These are phyloP conservation scores for Yamadazyma kitorensis DNA, from an alignment of 805 yeast species.

Conservation along the genomic window DNA sequence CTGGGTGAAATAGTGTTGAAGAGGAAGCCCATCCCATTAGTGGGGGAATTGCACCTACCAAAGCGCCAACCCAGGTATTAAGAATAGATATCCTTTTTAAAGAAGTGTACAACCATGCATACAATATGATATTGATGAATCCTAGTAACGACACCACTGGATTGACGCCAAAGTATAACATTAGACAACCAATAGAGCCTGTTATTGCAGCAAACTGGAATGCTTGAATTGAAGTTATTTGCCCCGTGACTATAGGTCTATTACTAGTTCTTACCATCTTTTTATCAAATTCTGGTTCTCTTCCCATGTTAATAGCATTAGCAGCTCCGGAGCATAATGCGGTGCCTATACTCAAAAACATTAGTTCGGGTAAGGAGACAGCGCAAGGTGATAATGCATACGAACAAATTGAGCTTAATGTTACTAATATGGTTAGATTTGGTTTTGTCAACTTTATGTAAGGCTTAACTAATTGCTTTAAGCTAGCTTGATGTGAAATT, in stretches of 20 bases:
- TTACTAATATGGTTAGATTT: conserved; percentile 79
- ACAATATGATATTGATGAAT: conserved; percentile 70
- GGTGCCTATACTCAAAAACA: conserved; percentile 80
- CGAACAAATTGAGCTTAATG: conserved; percentile 87
- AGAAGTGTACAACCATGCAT: conserved; percentile 90
- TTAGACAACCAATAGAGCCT: conserved; percentile 67
- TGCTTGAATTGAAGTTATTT: conserved; percentile 73
- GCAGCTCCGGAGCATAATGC: conserved; percentile 90
- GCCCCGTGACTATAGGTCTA: conserved; percentile 87
- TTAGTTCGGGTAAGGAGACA: conserved; percentile 66
- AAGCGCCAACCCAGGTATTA: conserved; percentile 98
- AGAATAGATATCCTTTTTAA: conserved; percentile 79
- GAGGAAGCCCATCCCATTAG: conserved; percentile 98
- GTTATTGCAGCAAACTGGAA: conserved; percentile 71
- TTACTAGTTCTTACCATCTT: conserved; percentile 84
- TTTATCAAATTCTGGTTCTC: conserved; percentile 88
- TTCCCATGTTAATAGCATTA: conserved; percentile 94
- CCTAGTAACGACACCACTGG: conserved; percentile 84
- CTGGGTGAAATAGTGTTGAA: conserved; percentile 75
- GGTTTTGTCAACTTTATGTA: conserved; percentile 89
- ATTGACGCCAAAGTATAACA: conserved; percentile 79
- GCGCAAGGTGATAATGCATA: conserved; percentile 88
- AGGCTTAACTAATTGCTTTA: conserved; percentile 48
- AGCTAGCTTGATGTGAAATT: conserved; percentile 9
- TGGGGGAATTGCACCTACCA: conserved; percentile 99